Conservation (phyloP, 2,329 filamentous ascomycete species). For the Aspergillus amoenus region DNA sequence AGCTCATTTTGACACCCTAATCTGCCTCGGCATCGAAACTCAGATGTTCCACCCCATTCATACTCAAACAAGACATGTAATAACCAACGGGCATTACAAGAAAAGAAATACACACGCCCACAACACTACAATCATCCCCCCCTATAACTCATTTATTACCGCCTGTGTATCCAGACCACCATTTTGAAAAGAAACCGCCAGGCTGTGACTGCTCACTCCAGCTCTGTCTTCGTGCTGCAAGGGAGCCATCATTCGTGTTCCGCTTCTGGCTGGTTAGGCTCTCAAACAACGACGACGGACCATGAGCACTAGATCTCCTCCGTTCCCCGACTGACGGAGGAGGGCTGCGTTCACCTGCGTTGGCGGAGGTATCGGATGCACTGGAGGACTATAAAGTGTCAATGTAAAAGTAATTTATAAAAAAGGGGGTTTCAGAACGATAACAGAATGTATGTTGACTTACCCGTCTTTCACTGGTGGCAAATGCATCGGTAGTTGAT, state of each 20-base stretch:
- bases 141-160: conserved; percentile 19
- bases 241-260: conserved; percentile 35
- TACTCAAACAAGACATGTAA: not conserved
- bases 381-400: conserved; percentile 25
- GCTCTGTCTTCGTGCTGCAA: conserved; percentile 39
- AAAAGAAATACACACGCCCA: not conserved
- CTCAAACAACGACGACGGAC: conserved; percentile 21
- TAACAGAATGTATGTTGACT: conserved; percentile 5
- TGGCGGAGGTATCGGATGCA: conserved; percentile 29
- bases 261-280: conserved; percentile 48
- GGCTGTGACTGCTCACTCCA: conserved; percentile 46
- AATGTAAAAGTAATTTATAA: not conserved
- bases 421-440: not conserved
- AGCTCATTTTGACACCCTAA: not conserved
- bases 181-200: conserved; percentile 37
- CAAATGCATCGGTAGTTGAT: conserved; percentile 21
- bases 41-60: not conserved
- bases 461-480: conserved; percentile 29
- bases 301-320: conserved; percentile 29
- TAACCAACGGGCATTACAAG: not conserved
- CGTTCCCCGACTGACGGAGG: conserved; percentile 24
- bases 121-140: not conserved
- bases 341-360: conserved; percentile 12
- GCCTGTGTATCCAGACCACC: conserved; percentile 44
- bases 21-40: not conserved